Evolutionary conservation across 2,329 filamentous ascomycete species (phyloP), one percentile per base, ranked within the genome.

Genomic region (Volutella citrinella): DNA sequence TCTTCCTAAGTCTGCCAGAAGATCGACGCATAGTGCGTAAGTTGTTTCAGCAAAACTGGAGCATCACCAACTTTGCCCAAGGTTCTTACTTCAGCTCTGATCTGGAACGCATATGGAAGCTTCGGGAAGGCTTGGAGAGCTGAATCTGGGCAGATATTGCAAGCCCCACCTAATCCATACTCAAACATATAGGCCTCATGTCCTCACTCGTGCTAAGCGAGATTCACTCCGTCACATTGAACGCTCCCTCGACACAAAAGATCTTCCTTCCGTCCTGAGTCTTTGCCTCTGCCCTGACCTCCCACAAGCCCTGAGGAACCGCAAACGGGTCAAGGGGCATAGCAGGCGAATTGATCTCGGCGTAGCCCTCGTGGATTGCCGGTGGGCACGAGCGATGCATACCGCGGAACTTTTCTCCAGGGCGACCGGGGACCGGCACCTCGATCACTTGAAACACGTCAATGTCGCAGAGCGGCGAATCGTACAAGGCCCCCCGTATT

Each of bases 71-170:
- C 10, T 49, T 45, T 25, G 11, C 45, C 8, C 47, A 49, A 13
- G 34, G 43, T 2, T 16, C 18, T 2, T 47, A 45, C 0, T 53
- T 49, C 13, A 34, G 33, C 4, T 24, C 30, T 10, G 50, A 54
- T 19, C 20, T 53, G 3, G 46, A 54, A 16, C 7, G 26, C 1
- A 46, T 34, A 5, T 52, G 50, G 45, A n/a, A n/a, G n/a, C n/a
- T n/a, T n/a, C n/a, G n/a, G n/a, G n/a, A n/a, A n/a, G n/a, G n/a
- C n/a, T n/a, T n/a, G n/a, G n/a, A n/a, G n/a, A n/a, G n/a, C n/a
- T n/a, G n/a, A n/a, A n/a, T n/a, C n/a, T n/a, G n/a, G n/a, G n/a
- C n/a, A n/a, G n/a, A n/a, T n/a, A n/a, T n/a, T n/a, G n/a, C n/a
- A n/a, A n/a, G n/a, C n/a, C n/a, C n/a, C n/a, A n/a, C n/a, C n/a